phyloP scores from a whole-genome alignment of 2,329 filamentous ascomycete genomes.

The Hyphodiscus sp. region DNA sequence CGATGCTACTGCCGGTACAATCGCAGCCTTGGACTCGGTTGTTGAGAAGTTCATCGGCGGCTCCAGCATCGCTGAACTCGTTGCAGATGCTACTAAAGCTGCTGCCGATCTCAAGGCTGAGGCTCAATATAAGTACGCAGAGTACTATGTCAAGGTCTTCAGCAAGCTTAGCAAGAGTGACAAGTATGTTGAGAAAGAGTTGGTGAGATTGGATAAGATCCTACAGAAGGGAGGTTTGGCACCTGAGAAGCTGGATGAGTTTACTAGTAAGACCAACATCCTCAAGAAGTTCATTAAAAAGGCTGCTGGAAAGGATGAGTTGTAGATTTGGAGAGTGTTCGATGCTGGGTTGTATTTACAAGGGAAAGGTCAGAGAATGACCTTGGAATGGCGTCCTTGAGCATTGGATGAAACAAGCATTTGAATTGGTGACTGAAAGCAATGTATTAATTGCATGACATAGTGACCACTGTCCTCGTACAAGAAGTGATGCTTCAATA shows the following conservation, averaged over 20 bases:
- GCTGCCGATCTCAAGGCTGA: slow-evolving; percentile 57
- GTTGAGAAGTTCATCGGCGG: slow-evolving; percentile 65
- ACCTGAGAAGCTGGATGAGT: slow-evolving; percentile 80
- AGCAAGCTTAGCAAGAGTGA: slow-evolving; percentile 76
- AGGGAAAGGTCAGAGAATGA: slow-evolving; percentile 5
- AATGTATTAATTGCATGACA: neutral
- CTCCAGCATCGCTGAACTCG: slow-evolving; percentile 52
- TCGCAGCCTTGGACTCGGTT: slow-evolving; percentile 69
- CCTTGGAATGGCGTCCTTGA: neutral
- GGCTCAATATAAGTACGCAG: slow-evolving; percentile 67
- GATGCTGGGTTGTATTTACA: slow-evolving; percentile 4
- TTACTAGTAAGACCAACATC: slow-evolving; percentile 82
- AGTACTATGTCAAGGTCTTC: slow-evolving; percentile 91
- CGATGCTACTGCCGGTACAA: slow-evolving; percentile 71
- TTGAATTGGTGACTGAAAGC: neutral
- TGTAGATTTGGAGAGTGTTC: slow-evolving; percentile 27
- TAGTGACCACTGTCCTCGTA: neutral
- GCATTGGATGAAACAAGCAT: neutral
- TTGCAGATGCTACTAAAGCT: slow-evolving; percentile 65
- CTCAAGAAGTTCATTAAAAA: slow-evolving; percentile 67
- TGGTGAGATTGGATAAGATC: slow-evolving; percentile 70
- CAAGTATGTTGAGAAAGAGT: slow-evolving; percentile 78
- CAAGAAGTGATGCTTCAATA: neutral
- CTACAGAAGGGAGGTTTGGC: slow-evolving; percentile 82
- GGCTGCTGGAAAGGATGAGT: slow-evolving; percentile 53